Evolutionary conservation across 148 eudicot species (phyloP).

Genomic region (Oxyria digyna): DNA sequence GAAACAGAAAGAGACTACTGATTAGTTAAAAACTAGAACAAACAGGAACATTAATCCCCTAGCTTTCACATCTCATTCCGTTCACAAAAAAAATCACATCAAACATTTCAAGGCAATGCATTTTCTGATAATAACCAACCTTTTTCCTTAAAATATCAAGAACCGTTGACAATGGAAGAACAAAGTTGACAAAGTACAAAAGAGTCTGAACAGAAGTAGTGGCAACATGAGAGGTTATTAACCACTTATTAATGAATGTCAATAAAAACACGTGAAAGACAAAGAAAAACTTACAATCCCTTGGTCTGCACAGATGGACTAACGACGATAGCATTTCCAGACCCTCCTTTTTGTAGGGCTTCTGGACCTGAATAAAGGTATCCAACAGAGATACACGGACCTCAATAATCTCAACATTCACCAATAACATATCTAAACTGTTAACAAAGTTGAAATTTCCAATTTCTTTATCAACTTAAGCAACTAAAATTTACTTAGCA

Average conservation of each 20-base stretch:
- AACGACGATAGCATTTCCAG: slow-evolving; percentile 43
- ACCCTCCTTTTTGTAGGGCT: slow-evolving; percentile 40
- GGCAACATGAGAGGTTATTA: background rate
- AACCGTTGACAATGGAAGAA: background rate
- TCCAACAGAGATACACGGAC: slow-evolving; percentile 1
- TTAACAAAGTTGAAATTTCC: background rate
- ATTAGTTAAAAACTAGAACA: background rate
- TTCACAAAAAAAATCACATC: background rate
- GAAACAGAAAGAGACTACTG: background rate
- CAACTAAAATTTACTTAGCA: background rate
- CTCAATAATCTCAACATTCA: background rate
- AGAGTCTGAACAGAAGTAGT: background rate
- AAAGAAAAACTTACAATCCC: slow-evolving; percentile 31
- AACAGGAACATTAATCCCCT: background rate
- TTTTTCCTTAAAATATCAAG: background rate
- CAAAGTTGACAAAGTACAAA: background rate
- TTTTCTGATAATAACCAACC: background rate
- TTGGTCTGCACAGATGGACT: slow-evolving; percentile 48
- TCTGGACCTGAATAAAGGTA: slow-evolving; percentile 43
- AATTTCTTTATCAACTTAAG: background rate
- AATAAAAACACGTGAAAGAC: background rate
- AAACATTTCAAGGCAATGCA: background rate
- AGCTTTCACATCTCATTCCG: background rate
- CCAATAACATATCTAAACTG: background rate
- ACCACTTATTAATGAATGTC: background rate